Evolutionary conservation across 164 flowering plant species (phyloP).

Genomic region (Nymphaea colorata): DNA sequence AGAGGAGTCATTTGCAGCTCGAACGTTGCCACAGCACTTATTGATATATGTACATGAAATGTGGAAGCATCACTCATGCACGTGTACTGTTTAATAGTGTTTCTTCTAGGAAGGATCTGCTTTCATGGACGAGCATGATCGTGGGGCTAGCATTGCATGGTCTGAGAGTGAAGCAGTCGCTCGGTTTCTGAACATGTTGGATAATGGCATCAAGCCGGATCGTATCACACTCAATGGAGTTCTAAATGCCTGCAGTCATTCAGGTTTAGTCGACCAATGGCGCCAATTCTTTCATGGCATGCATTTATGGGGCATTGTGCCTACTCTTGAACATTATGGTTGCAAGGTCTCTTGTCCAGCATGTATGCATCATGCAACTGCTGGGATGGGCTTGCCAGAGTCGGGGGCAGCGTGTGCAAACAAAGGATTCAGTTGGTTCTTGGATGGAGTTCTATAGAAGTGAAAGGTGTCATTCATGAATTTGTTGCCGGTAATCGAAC

Average conservation of each 20-base stretch:
- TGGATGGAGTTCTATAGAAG: slow-evolving; percentile 17
- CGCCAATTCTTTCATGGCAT: slow-evolving; percentile 26
- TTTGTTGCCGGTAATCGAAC: slow-evolving; percentile 11
- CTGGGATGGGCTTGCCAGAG: slow-evolving; percentile 9
- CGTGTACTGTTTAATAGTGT: slow-evolving; percentile 17
- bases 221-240: slow-evolving; percentile 33
- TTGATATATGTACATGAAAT: slow-evolving; percentile 62
- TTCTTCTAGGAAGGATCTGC: slow-evolving; percentile 16
- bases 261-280: slow-evolving; percentile 41
- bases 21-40: slow-evolving; percentile 35
- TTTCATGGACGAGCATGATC: slow-evolving; percentile 36
- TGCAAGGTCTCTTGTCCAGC: slow-evolving; percentile 35
- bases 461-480: slow-evolving; percentile 11
- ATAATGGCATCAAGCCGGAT: slow-evolving; percentile 25
- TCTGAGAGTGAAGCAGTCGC: slow-evolving; percentile 31
- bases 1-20: slow-evolving; percentile 14
- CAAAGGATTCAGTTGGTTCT: slow-evolving; percentile 6
- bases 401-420: slow-evolving; percentile 9
- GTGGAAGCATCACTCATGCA: slow-evolving; percentile 38
- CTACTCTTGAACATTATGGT: slow-evolving; percentile 39
- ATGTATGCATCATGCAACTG: slow-evolving; percentile 26
- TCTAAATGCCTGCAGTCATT: slow-evolving; percentile 48
- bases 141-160: slow-evolving; percentile 36
- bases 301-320: slow-evolving; percentile 35
- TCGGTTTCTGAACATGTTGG: slow-evolving; percentile 26